These are phyloP conservation scores for Aspergillus floridensis DNA, from an alignment of 2,329 filamentous ascomycete species.

Conservation along the genomic window DNA sequence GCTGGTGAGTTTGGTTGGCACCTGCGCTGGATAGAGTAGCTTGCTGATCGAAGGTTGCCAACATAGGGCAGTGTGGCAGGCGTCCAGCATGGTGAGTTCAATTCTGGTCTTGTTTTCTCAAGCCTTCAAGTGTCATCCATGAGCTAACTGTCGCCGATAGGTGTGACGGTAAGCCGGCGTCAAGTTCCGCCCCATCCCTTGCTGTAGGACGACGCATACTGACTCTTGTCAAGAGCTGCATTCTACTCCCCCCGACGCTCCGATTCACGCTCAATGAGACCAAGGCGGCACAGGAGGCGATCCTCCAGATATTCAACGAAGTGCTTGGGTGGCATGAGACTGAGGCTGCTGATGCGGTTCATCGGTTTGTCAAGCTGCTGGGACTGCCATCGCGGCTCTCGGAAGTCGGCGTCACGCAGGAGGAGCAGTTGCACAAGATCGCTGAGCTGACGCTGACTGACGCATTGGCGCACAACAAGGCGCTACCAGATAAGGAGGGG, in stretches of 20 bases:
- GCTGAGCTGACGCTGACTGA: slow-evolving; percentile 2
- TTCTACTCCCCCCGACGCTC: not conserved
- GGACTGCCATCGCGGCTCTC: slow-evolving; percentile 2
- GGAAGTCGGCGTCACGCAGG: slow-evolving; percentile 2
- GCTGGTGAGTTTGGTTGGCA: not conserved
- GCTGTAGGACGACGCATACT: not conserved
- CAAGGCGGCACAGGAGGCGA: not conserved
- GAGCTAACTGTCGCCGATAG: not conserved
- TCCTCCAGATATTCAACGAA: slow-evolving; percentile 2
- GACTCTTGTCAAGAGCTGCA: not conserved
- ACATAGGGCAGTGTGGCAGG: slow-evolving; percentile 1
- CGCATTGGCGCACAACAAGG: not conserved
- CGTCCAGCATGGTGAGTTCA: slow-evolving; percentile 4
- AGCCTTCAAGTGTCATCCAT: not conserved
- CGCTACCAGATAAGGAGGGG: not conserved
- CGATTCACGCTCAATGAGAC: not conserved
- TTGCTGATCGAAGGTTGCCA: not conserved
- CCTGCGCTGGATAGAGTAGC: not conserved
- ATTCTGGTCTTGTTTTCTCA: not conserved
- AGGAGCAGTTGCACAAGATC: slow-evolving; percentile 6
- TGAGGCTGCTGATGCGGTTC: not conserved
- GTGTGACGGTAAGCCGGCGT: not conserved
- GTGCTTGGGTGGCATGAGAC: not conserved
- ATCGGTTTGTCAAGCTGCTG: slow-evolving; percentile 1
- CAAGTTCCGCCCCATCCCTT: not conserved